Base-by-base conservation (phyloP, 129 eudicot genomes). In the Erigeron canadensis region DNA sequence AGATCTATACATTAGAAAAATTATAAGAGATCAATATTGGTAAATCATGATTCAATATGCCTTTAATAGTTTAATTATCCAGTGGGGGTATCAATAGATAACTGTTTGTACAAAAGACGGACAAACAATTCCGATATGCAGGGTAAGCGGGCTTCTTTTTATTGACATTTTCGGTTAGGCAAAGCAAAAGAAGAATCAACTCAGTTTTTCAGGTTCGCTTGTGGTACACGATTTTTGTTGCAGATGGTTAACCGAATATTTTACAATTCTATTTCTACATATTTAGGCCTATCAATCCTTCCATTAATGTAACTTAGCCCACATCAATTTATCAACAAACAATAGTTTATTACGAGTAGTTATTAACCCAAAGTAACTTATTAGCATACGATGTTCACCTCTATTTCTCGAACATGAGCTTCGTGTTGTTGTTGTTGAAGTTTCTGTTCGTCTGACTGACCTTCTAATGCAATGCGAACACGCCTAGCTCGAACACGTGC, bases 401-500 rank as follows among this genome's bases (percentile, higher is more conserved):
- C 98, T 58, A 89, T 89, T 87, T 93, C 90, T 75, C 83, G 77
- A 65, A 89, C 96, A 78, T 57, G 98, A 69, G 96, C 96, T 68
- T 92, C 96, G 12, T 86, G 81, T 58, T 88, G 82, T 81, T 87
- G 97, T 45, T 91, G 95, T 53, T 92, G 88, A 75, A 79, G 85
- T 64, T 87, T 89, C 67, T 87, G 88, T 72, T 93, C 80, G 5
- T 69, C 80, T 38, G 95, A 85, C 77, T 93, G 84, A 65, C 73
- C 79, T 83, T 89, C 96, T 65, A 92, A 79, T 48, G 95, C 86
- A 69, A 87, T 62, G 18, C 96, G 96, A 65, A 92, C 96, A 56
- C 95, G 91, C 71, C 96, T 83, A 38, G 98, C 98, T 78, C 98
- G 88, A 28, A 93, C 98, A 40, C 98, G 95, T 58, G 98, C 98